These are phyloP conservation scores for Choanephora cucurbitarum DNA, from an alignment of 371 early-diverging fungal genomes.

Conservation along the genomic window DNA sequence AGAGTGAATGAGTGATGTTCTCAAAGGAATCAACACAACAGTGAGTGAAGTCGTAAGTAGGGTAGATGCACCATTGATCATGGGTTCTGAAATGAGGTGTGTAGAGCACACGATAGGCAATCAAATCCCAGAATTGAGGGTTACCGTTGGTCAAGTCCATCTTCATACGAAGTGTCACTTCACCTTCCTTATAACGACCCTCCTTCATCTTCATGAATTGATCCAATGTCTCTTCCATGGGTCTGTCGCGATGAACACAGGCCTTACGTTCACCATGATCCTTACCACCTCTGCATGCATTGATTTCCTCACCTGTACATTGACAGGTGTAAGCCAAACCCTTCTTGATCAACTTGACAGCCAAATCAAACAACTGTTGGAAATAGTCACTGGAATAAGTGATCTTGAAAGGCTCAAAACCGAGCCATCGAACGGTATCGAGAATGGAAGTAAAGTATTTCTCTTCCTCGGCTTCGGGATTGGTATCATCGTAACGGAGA, in stretches of 20 bases:
- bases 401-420: constrained; percentile 93
- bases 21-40: constrained; percentile 99
- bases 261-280: constrained; percentile 84
- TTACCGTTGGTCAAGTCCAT: constrained; percentile 97
- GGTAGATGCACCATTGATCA: constrained; percentile 96
- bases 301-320: constrained; percentile 94
- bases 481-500: constrained; percentile 99
- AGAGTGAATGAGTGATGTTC: constrained; percentile 99
- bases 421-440: constrained; percentile 98
- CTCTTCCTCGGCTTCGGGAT: constrained; percentile 98
- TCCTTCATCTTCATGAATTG: constrained; percentile 99
- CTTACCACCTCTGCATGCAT: constrained; percentile 90
- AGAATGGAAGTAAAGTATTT: constrained; percentile 95
- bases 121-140: constrained; percentile 99
- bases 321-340: constrained; percentile 99
- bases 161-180: constrained; percentile 98
- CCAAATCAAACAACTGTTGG: constrained; percentile 91
- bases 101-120: constrained; percentile 96
- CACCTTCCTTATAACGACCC: constrained; percentile 94
- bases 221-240: constrained; percentile 88
- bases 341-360: constrained; percentile 86
- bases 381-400: constrained; percentile 99
- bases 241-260: constrained; percentile 93
- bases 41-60: constrained; percentile 99
- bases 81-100: constrained; percentile 94